These are phyloP conservation scores for Hymenoscyphus scutula DNA, from an alignment of 2,329 filamentous ascomycete species.

Conservation along the genomic window DNA sequence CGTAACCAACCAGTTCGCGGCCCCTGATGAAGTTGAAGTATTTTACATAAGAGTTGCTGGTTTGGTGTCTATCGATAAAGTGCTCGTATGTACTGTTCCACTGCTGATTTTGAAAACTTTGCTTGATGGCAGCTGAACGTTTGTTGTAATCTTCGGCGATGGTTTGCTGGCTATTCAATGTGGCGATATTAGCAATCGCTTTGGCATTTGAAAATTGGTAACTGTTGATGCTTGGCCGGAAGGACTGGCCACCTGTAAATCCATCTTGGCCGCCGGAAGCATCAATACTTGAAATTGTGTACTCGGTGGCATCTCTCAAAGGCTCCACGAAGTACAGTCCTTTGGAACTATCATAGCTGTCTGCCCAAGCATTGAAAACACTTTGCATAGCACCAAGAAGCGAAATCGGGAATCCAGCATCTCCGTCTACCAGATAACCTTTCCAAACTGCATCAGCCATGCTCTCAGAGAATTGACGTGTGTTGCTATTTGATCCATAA, in stretches of 20 bases:
- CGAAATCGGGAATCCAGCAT: neutral
- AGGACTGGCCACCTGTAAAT: neutral
- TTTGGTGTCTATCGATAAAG: neutral
- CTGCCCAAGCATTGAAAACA: neutral
- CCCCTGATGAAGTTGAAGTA: neutral
- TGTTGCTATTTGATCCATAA: neutral
- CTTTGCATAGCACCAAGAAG: neutral
- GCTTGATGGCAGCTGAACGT: neutral
- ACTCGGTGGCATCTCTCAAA: neutral
- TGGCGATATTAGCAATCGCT: neutral
- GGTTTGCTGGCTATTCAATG: neutral
- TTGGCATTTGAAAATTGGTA: neutral
- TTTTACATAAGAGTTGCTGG: neutral
- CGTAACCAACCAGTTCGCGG: neutral
- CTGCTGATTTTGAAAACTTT: neutral
- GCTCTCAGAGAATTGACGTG: neutral
- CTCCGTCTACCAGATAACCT: neutral
- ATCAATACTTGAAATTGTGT: neutral
- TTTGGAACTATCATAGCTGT: conserved; percentile 1
- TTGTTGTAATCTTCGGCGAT: neutral
- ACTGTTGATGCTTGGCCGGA: conserved; percentile 1
- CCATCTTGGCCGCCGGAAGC: neutral
- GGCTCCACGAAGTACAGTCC: neutral
- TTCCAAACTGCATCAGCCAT: conserved; percentile 1
- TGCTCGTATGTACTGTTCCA: neutral